Conservation (phyloP, 2,329 filamentous ascomycete species). For the Fusarium foetens region DNA sequence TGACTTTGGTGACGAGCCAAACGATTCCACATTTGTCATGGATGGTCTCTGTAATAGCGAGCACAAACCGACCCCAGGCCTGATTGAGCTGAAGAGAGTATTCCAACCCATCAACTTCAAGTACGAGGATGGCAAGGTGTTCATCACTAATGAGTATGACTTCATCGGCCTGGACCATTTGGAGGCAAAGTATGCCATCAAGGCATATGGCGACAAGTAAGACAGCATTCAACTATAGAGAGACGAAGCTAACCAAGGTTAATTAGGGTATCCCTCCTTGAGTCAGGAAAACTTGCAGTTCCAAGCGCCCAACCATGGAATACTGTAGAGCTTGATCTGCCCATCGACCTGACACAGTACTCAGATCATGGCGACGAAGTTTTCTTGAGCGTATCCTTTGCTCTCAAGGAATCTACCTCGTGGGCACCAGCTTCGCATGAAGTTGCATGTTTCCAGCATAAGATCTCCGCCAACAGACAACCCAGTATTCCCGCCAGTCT, state of each 20-base stretch:
- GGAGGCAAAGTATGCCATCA: not conserved
- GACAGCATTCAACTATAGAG: fast-evolving
- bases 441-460: conserved; percentile 11
- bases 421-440: conserved; percentile 3
- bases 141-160: conserved; percentile 7
- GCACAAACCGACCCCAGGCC: not conserved
- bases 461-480: not conserved
- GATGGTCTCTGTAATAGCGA: conserved; percentile 13
- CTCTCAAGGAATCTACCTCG: not conserved
- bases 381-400: not conserved
- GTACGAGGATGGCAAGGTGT: not conserved
- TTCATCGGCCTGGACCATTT: conserved; percentile 1
- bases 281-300: not conserved
- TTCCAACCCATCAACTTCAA: conserved; percentile 10
- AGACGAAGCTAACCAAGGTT: not conserved
- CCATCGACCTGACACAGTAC: not conserved
- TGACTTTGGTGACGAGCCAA: conserved; percentile 13
- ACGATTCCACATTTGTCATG: conserved; percentile 12
- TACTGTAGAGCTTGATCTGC: not conserved
- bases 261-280: not conserved
- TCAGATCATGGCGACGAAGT: not conserved
- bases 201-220: not conserved
- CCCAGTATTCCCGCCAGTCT: fast-evolving
- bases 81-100: conserved; percentile 5
- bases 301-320: not conserved